Evolutionary conservation across 345 rosid genomes (phyloP).

Genomic region (Camelina laxa): DNA sequence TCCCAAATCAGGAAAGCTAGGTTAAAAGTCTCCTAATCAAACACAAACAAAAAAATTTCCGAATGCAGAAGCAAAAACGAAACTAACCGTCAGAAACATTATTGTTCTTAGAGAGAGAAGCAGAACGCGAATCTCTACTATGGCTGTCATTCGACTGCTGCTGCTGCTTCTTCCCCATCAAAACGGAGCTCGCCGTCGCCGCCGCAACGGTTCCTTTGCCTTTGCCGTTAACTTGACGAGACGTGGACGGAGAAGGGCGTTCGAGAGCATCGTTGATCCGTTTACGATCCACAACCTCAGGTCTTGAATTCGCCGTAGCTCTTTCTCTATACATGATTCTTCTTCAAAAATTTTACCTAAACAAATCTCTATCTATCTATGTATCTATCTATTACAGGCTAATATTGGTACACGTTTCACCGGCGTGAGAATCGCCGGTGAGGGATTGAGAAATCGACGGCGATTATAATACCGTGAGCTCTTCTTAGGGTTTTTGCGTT

Average conservation of each 20-base stretch:
- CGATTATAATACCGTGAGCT: constrained; percentile 13
- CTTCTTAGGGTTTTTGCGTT: constrained; percentile 43
- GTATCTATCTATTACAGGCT: too few relatives aligned
- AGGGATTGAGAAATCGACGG: constrained; percentile 25
- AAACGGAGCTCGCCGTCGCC: constrained; percentile 43
- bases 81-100: constrained; percentile 65
- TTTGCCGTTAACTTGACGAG: constrained; percentile 64
- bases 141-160: constrained; percentile 56
- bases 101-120: constrained; percentile 53
- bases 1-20: constrained; percentile 21
- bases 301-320: constrained; percentile 62
- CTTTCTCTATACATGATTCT: constrained; percentile 48
- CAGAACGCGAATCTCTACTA: constrained; percentile 60
- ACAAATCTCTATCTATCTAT: constrained; percentile 9
- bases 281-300: constrained; percentile 80
- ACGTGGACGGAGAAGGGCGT: constrained; percentile 81
- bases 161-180: constrained; percentile 70
- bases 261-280: constrained; percentile 77
- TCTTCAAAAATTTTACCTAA: not conserved
- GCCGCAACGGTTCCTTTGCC: constrained; percentile 49
- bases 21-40: not conserved
- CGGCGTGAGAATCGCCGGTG: constrained; percentile 31
- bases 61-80: not conserved
- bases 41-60: not conserved
- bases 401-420: constrained; percentile 9